Evolutionary conservation across 495 filamentous ascomycete genomes (phyloP).

Genomic region (Wilcoxina mikolae): DNA sequence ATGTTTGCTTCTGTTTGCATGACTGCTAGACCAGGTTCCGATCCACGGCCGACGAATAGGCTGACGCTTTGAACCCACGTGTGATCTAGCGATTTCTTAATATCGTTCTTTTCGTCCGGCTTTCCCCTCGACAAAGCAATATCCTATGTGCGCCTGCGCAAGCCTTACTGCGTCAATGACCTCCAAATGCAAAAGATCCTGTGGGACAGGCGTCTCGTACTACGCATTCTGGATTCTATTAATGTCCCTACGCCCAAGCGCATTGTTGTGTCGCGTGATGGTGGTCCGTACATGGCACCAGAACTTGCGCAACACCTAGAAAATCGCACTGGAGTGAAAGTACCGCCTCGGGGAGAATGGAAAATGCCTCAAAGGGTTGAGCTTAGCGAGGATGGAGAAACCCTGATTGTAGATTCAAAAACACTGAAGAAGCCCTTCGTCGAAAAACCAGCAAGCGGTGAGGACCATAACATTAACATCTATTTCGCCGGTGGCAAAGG

Average conservation of each 20-base stretch:
- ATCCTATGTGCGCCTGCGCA: constrained; percentile 76
- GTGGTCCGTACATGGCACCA: constrained; percentile 62
- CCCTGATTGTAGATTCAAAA: constrained; percentile 70
- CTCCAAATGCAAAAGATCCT: constrained; percentile 94
- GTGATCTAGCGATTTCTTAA: constrained; percentile 62
- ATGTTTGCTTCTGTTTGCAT: background rate
- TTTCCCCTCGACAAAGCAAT: constrained; percentile 97
- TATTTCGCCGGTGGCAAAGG: constrained; percentile 89
- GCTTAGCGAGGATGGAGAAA: constrained; percentile 73
- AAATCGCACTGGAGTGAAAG: constrained; percentile 59
- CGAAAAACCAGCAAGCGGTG: constrained; percentile 94
- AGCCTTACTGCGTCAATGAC: constrained; percentile 95
- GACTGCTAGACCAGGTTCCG: background rate
- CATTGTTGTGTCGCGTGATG: constrained; percentile 88
- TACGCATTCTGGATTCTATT: constrained; percentile 75
- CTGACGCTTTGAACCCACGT: constrained; percentile 2
- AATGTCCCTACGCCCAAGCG: constrained; percentile 75
- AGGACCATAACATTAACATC: constrained; percentile 97
- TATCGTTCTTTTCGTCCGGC: constrained; percentile 94
- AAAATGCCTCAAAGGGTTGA: constrained; percentile 48
- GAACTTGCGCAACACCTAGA: constrained; percentile 67
- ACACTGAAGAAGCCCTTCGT: constrained; percentile 85
- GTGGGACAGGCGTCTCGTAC: constrained; percentile 85
- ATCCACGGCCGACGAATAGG: background rate
- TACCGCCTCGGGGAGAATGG: constrained; percentile 38